Evolutionary conservation across 2,329 filamentous ascomycete genomes (phyloP), one percentile per base, ranked within the genome.

Genomic region (Paecilomyces niveus): DNA sequence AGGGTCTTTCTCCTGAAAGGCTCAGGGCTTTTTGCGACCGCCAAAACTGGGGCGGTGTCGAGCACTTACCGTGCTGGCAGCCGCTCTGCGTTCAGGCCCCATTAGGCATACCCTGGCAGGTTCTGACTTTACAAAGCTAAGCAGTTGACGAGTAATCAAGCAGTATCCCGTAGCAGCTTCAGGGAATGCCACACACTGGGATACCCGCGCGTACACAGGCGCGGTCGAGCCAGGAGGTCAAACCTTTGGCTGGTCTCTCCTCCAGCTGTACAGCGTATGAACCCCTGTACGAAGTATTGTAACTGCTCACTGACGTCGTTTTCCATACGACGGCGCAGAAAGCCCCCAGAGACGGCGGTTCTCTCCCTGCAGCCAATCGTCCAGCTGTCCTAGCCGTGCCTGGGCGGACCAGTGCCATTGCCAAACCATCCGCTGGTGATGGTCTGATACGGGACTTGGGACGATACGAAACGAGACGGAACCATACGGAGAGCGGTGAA

Each of bases 51-150:
- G 50, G 50, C 50, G 26, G 50, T 29, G 50, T 52, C 50, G 50
- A 52, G 50, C 50, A 52, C 50, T 29, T 56, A 56, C 49, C 21
- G 64, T 65, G 65, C 63, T 59, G 63, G 62, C 58, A 51, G 54
- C 53, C 54, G n/a, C 50, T 60, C 50, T 50, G 59, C 59, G 60
- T 60, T 66, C 60, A 66, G 64, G 62, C 62, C 63, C 59, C 61
- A 56, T 61, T 58, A 58, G 57, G 58, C 57, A 56, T 13, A 29
- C 50, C 26, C 22, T 52, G 50, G 22, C 50, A 52, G 21, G 50
- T 52, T 52, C 50, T 52, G 50, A 29, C 21, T 24, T 24, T 52
- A 52, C 50, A 11, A 21, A 52, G 50, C 21, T 7, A 52, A 3
- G 50, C 24, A 9, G 18, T 45, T 13, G 15, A 18, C n/a, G 39